Conservation (phyloP, 2,329 filamentous ascomycete species). For the Penicillium sp. region DNA sequence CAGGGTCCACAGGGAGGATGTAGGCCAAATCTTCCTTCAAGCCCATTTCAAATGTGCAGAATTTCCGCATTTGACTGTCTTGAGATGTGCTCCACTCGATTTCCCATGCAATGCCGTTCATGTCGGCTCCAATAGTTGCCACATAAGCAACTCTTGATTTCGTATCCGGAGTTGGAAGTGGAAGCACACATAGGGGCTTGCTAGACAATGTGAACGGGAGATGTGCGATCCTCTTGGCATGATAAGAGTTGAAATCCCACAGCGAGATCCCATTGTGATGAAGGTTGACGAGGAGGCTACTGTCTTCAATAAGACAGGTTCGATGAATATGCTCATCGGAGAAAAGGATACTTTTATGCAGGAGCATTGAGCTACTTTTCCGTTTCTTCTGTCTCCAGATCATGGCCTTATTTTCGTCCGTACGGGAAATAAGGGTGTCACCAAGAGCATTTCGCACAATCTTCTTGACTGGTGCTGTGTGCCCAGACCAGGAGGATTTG, state of each 20-base stretch:
- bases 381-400: slow-evolving; percentile 75
- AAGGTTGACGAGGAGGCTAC: slow-evolving; percentile 80
- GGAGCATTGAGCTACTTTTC: slow-evolving; percentile 60
- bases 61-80: slow-evolving; percentile 64
- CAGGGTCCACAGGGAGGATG: slow-evolving; percentile 83
- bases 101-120: slow-evolving; percentile 83
- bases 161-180: slow-evolving; percentile 67
- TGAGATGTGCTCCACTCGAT: slow-evolving; percentile 62
- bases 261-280: slow-evolving; percentile 73
- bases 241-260: slow-evolving; percentile 74
- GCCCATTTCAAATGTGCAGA: slow-evolving; percentile 73
- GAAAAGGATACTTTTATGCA: slow-evolving; percentile 71
- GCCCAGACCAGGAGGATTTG: slow-evolving; percentile 79
- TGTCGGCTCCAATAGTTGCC: slow-evolving; percentile 80
- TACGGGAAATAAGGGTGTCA: slow-evolving; percentile 79
- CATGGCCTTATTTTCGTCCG: slow-evolving; percentile 76
- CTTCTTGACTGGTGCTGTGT: slow-evolving; percentile 79
- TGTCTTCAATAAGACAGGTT: slow-evolving; percentile 77
- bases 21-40: slow-evolving; percentile 59
- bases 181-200: slow-evolving; percentile 79
- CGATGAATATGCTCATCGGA: slow-evolving; percentile 76
- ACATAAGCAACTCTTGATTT: slow-evolving; percentile 68
- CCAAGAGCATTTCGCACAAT: slow-evolving; percentile 86
- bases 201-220: slow-evolving; percentile 66
- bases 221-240: slow-evolving; percentile 65